These are phyloP conservation scores for Globisporangium ultimum DNA, from an alignment of 352 stramenopile genomes.

Conservation along the genomic window DNA sequence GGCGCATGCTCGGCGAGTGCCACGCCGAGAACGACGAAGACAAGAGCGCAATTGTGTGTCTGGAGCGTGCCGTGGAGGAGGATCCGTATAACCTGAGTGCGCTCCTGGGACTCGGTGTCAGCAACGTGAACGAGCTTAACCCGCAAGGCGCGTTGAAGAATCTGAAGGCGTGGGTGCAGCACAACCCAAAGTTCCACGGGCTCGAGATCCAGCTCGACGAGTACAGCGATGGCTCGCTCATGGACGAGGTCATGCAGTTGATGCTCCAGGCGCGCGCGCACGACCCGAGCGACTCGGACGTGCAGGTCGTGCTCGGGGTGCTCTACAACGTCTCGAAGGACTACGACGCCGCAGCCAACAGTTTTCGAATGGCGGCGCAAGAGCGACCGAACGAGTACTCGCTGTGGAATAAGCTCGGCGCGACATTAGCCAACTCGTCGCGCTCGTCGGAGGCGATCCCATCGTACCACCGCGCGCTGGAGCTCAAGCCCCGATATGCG, in stretches of 20 bases:
- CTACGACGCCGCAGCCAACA: slow-evolving; percentile 90
- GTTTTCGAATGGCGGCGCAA: slow-evolving; percentile 86
- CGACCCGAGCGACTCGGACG: slow-evolving; percentile 72
- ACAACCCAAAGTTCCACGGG: slow-evolving; percentile 97
- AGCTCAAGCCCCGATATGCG: slow-evolving; percentile 96
- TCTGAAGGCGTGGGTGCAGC: slow-evolving; percentile 94
- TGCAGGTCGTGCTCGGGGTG: slow-evolving; percentile 93
- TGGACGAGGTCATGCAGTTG: slow-evolving; percentile 93
- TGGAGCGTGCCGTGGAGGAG: slow-evolving; percentile 91
- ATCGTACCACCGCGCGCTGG: slow-evolving; percentile 90
- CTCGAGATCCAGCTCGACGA: slow-evolving; percentile 87
- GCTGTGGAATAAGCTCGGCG: slow-evolving; percentile 98
- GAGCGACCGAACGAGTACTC: slow-evolving; percentile 91
- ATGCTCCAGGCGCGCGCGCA: slow-evolving; percentile 90
- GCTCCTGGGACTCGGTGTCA: slow-evolving; percentile 91
- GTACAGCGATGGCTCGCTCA: slow-evolving; percentile 87
- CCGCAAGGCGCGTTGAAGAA: slow-evolving; percentile 90
- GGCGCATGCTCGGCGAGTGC: slow-evolving; percentile 92
- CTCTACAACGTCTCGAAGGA: slow-evolving; percentile 97
- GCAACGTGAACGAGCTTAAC: slow-evolving; percentile 97
- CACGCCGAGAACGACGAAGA: slow-evolving; percentile 97
- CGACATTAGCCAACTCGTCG: slow-evolving; percentile 95
- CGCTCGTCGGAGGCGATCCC: slow-evolving; percentile 91
- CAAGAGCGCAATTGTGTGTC: slow-evolving; percentile 93
- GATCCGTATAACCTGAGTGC: slow-evolving; percentile 95